These are phyloP conservation scores for Amaranthus tricolor DNA, from an alignment of 179 eudicot genomes.

Conservation along the genomic window DNA sequence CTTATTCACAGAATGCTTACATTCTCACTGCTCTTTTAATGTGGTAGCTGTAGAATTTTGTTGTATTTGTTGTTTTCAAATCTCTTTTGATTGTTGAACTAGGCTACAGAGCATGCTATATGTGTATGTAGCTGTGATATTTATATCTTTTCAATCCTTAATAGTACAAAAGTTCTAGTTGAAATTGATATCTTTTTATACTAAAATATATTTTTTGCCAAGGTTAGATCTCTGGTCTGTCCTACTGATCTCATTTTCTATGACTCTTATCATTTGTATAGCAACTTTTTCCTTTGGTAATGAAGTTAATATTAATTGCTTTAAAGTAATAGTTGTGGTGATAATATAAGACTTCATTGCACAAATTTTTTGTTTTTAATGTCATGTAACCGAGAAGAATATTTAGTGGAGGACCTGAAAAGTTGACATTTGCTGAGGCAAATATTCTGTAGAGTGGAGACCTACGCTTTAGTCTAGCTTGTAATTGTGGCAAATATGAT, in stretches of 20 bases:
- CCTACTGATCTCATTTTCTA: too few relatives aligned
- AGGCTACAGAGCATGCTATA: background rate
- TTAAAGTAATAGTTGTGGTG: background rate
- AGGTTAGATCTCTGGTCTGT: too few relatives aligned
- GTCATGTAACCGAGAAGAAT: background rate
- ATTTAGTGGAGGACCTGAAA: background rate
- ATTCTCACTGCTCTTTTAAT: background rate
- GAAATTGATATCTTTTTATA: background rate
- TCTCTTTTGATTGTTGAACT: background rate
- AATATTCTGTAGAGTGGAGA: background rate
- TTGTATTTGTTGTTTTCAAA: background rate
- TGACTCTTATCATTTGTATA: too few relatives aligned
- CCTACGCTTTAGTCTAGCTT: background rate
- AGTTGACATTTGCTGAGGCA: background rate
- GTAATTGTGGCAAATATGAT: too few relatives aligned
- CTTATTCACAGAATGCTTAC: background rate
- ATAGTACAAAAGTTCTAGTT: background rate
- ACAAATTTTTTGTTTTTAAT: background rate
- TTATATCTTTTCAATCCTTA: background rate
- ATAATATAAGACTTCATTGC: background rate
- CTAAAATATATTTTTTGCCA: too few relatives aligned
- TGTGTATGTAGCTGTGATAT: background rate
- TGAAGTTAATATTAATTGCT: too few relatives aligned
- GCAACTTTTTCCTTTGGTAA: too few relatives aligned
- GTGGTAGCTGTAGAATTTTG: background rate